These are phyloP conservation scores for Lactarius trivialis DNA, from an alignment of 768 basidiomycete genomes.

Conservation along the genomic window DNA sequence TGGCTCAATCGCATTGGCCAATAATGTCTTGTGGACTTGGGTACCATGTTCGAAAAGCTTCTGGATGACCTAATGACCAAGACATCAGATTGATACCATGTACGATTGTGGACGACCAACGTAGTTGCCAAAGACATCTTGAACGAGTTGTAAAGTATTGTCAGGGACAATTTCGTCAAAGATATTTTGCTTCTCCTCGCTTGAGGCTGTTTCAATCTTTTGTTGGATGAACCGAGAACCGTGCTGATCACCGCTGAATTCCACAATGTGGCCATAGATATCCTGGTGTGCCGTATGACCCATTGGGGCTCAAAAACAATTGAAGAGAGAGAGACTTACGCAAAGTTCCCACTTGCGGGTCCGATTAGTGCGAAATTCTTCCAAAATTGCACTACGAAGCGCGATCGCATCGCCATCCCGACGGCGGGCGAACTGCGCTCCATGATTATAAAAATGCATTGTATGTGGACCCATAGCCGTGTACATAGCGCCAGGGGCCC, in stretches of 20 bases:
- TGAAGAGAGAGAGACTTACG: constrained; percentile 24
- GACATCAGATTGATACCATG: constrained; percentile 5
- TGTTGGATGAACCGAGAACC: constrained; percentile 98
- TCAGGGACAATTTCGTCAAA: constrained; percentile 85
- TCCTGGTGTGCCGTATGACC: constrained; percentile 46
- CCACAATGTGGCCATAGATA: constrained; percentile 75
- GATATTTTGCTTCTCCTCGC: constrained; percentile 70
- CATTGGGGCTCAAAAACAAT: neutral
- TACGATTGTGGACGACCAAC: constrained; percentile 37
- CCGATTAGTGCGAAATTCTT: constrained; percentile 81
- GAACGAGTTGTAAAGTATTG: constrained; percentile 68
- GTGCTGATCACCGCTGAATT: constrained; percentile 92
- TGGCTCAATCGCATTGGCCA: constrained; percentile 70
- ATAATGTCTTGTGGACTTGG: constrained; percentile 58
- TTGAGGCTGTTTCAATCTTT: constrained; percentile 67
- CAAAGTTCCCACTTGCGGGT: constrained; percentile 76
- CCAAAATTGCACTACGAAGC: constrained; percentile 65
- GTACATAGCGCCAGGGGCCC: constrained; percentile 35
- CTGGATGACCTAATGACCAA: constrained; percentile 67
- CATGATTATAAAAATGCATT: constrained; percentile 28
- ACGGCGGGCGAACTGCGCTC: constrained; percentile 41
- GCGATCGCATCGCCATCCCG: constrained; percentile 34
- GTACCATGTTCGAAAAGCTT: constrained; percentile 88
- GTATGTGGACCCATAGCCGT: constrained; percentile 27
- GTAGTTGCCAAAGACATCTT: constrained; percentile 96